These are phyloP conservation scores for Pseudogymnoascus sp. DNA, from an alignment of 2,329 filamentous ascomycete genomes.

Conservation along the genomic window DNA sequence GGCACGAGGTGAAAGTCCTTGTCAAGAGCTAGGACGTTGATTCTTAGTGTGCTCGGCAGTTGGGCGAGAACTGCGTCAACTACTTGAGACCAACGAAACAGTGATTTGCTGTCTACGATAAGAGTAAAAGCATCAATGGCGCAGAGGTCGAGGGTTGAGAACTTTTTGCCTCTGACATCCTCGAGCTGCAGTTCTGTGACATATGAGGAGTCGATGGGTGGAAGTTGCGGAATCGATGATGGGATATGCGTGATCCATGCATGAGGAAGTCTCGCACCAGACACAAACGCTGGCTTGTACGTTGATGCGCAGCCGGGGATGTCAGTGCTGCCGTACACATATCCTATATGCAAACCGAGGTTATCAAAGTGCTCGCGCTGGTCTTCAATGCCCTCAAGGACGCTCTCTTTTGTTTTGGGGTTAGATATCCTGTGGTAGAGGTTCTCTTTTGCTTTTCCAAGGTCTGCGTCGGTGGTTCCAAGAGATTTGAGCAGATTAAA, in stretches of 20 bases:
- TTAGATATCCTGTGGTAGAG: slow-evolving; percentile 26
- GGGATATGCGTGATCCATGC: slow-evolving; percentile 28
- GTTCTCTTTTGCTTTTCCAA: slow-evolving; percentile 25
- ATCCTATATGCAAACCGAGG: slow-evolving; percentile 36
- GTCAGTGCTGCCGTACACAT: slow-evolving; percentile 31
- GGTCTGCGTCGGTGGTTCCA: slow-evolving; percentile 25
- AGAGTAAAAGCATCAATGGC: slow-evolving; percentile 27
- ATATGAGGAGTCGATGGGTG: slow-evolving; percentile 29
- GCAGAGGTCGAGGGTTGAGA: slow-evolving; percentile 32
- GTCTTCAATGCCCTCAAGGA: slow-evolving; percentile 28
- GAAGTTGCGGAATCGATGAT: slow-evolving; percentile 4
- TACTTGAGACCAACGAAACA: slow-evolving; percentile 11
- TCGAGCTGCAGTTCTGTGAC: slow-evolving; percentile 25
- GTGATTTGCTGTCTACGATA: slow-evolving; percentile 14
- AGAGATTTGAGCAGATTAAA: slow-evolving; percentile 33
- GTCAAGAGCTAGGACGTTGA: slow-evolving; percentile 13
- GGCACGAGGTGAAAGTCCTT: slow-evolving; percentile 22
- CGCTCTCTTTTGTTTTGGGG: slow-evolving; percentile 23
- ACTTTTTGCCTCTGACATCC: slow-evolving; percentile 23
- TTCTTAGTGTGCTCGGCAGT: slow-evolving; percentile 5
- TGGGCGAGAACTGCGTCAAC: background rate
- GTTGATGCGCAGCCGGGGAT: slow-evolving; percentile 31
- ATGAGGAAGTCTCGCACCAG: slow-evolving; percentile 34
- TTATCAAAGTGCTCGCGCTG: slow-evolving; percentile 37
- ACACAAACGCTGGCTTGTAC: slow-evolving; percentile 30